These are phyloP conservation scores for Phalaenopsis equestris DNA, from an alignment of 106 monocot species.

Conservation along the genomic window DNA sequence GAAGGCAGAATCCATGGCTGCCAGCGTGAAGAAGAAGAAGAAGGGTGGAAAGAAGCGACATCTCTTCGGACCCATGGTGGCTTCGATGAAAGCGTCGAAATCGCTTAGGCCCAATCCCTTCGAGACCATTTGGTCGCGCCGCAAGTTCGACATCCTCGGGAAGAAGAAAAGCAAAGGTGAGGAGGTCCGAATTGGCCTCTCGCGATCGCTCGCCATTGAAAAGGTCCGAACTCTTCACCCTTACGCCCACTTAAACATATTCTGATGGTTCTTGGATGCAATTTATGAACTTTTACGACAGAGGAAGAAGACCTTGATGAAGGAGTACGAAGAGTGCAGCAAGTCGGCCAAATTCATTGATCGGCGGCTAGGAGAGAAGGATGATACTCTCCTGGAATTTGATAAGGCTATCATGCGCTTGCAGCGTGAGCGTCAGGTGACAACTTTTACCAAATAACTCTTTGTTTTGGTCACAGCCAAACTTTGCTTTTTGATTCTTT, in stretches of 20 bases:
- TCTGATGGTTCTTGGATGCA: not conserved
- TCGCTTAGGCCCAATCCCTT: slow-evolving; percentile 48
- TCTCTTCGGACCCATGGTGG: slow-evolving; percentile 30
- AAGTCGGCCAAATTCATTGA: slow-evolving; percentile 78
- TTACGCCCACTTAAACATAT: not conserved
- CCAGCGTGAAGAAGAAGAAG: slow-evolving; percentile 43
- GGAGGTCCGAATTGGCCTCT: slow-evolving; percentile 45
- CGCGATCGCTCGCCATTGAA: slow-evolving; percentile 57
- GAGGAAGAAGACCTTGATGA: slow-evolving; percentile 79
- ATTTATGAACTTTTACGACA: slow-evolving; percentile 17
- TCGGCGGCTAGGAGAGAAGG: slow-evolving; percentile 72
- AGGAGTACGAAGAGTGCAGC: slow-evolving; percentile 67
- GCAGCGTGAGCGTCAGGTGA: slow-evolving; percentile 69
- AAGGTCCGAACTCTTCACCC: slow-evolving; percentile 34
- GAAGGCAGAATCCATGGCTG: not conserved
- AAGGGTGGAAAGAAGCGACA: slow-evolving; percentile 40
- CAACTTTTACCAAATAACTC: not conserved
- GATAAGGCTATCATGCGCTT: slow-evolving; percentile 76
- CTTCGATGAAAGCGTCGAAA: slow-evolving; percentile 35
- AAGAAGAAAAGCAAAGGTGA: slow-evolving; percentile 64
- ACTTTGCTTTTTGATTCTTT: not conserved
- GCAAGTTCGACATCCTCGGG: slow-evolving; percentile 71
- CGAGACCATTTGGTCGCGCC: slow-evolving; percentile 73
- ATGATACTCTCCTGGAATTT: slow-evolving; percentile 65
- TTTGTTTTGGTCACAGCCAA: not conserved